Percentiles rank a stretch among this genome's conserved stretches.
phyloP scores from a whole-genome alignment of 192 early-diverging fungal species.

The Coemansia sp. region DNA sequence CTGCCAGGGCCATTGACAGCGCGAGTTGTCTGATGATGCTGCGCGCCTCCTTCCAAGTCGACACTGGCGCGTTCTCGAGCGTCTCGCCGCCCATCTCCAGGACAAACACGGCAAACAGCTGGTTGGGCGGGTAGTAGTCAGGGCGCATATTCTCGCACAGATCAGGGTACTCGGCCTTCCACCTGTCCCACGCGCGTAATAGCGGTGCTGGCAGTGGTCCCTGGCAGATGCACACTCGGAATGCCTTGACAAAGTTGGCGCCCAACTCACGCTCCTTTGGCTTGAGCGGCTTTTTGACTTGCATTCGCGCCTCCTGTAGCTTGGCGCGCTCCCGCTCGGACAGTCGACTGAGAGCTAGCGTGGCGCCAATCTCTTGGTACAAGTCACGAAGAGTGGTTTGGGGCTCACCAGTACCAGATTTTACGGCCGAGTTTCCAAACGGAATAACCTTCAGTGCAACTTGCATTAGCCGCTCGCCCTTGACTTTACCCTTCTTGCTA shows the following conservation, averaged over 20 bases:
- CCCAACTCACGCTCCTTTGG: constrained; percentile 48
- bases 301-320: constrained; percentile 42
- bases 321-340: constrained; percentile 52
- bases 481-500: constrained; percentile 38
- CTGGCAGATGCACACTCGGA: constrained; percentile 67
- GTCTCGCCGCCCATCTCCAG: constrained; percentile 76
- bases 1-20: constrained; percentile 60
- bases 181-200: constrained; percentile 74
- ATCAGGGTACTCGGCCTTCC: constrained; percentile 56
- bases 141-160: constrained; percentile 77
- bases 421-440: constrained; percentile 59
- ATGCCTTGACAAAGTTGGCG: constrained; percentile 55
- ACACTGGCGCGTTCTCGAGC: constrained; percentile 57
- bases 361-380: constrained; percentile 66
- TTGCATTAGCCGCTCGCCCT: constrained; percentile 58
- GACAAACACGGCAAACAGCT: constrained; percentile 75
- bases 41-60: constrained; percentile 68
- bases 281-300: constrained; percentile 44
- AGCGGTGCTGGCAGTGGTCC: constrained; percentile 70
- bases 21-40: constrained; percentile 70
- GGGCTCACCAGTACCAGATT: constrained; percentile 53
- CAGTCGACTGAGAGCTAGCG: constrained; percentile 57
- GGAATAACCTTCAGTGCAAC: constrained; percentile 84
- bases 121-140: constrained; percentile 65
- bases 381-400: constrained; percentile 60